These are phyloP conservation scores for Paraconiothyrium sp. DNA, from an alignment of 2,329 filamentous ascomycete species.

Conservation along the genomic window DNA sequence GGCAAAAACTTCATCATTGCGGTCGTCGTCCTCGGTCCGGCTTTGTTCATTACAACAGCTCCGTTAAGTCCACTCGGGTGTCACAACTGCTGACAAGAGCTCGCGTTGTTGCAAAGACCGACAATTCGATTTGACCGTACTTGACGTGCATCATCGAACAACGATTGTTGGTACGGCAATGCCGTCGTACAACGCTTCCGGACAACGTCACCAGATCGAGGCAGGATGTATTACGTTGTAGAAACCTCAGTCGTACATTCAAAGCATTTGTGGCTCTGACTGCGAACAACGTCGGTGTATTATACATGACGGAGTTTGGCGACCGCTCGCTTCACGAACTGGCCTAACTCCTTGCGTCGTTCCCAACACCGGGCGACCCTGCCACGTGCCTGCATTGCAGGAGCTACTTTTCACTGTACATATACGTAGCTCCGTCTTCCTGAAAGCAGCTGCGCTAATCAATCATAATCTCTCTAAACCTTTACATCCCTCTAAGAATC, in stretches of 20 bases:
- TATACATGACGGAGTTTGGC: neutral
- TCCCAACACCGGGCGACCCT: neutral
- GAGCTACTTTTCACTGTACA: neutral
- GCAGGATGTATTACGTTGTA: neutral
- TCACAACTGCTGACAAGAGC: neutral
- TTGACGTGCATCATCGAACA: neutral
- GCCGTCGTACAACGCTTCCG: neutral
- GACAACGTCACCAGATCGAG: neutral
- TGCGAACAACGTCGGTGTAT: neutral
- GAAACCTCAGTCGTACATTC: neutral
- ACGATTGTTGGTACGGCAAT: neutral
- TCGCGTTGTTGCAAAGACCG: neutral
- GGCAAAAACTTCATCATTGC: neutral
- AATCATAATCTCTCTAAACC: neutral
- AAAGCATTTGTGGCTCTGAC: neutral
- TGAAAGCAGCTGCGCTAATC: neutral
- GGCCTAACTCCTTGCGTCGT: neutral
- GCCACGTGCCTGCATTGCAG: neutral
- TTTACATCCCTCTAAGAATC: neutral
- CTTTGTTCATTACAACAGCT: constrained; percentile 4
- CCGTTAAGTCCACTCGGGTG: constrained; percentile 9
- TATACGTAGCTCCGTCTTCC: neutral
- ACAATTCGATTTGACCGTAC: neutral
- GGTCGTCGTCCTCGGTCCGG: neutral
- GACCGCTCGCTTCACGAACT: neutral